Evolutionary conservation across 257 asterid species (phyloP).

Genomic region (Solanum tarijense): DNA sequence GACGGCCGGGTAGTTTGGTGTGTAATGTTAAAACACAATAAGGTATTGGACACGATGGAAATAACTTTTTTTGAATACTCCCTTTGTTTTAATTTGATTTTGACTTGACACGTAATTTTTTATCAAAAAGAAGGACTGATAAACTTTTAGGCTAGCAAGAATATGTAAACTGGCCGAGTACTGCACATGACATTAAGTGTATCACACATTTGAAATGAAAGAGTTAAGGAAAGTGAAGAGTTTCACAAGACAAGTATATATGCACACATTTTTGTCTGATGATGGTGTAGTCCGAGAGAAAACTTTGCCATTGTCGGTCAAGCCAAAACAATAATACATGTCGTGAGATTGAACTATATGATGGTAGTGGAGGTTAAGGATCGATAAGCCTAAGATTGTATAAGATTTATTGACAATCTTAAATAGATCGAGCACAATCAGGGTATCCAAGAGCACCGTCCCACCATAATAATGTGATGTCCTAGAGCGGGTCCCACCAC

Average conservation of each 20-base stretch:
- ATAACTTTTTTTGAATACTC: too few species aligned
- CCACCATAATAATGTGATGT: neutral
- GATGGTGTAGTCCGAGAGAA: neutral
- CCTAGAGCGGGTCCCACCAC: fast-evolving
- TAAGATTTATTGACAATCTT: neutral
- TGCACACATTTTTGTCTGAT: neutral
- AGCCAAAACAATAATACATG: fast-evolving
- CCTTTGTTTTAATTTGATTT: too few species aligned
- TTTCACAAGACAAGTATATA: neutral
- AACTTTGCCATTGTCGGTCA: neutral
- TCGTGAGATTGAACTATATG: neutral
- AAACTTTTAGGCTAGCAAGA: neutral
- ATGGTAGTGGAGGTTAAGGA: neutral
- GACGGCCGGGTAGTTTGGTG: neutral
- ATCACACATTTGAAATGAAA: neutral
- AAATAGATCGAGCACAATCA: neutral
- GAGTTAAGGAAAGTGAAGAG: neutral
- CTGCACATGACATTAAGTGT: neutral
- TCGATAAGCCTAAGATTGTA: neutral
- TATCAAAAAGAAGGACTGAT: neutral
- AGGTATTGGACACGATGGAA: neutral
- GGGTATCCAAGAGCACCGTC: neutral
- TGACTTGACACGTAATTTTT: too few species aligned
- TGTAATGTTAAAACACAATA: neutral
- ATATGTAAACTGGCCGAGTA: too few species aligned